Evolutionary conservation across 2,329 filamentous ascomycete species (phyloP), one percentile per base, ranked within the genome.

Genomic region (Paraphoma chrysanthemicola): DNA sequence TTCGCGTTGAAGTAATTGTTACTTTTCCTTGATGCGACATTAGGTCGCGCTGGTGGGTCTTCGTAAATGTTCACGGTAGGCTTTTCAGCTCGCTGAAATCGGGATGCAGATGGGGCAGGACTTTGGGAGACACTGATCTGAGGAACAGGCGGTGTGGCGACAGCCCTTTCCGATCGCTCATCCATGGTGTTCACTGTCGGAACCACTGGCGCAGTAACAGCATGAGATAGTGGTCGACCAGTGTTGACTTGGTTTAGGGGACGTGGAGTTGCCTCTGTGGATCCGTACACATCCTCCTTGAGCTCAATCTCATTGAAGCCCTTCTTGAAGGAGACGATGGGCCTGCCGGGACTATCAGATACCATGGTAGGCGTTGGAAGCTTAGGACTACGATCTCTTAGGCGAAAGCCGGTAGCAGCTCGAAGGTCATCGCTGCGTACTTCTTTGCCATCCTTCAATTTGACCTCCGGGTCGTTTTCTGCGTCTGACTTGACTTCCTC

Each of bases 251-350:
- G 57, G 51, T 55, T 64, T 4, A 60, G n/a, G 44, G 66, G 56
- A 41, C 60, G 62, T 49, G 67, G 58, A 14, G 56, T 59, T 14
- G 64, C 47, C n/a, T 67, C 60, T 2, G 68, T 58, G 7, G 68
- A 49, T n/a, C 66, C 49, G 2, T 75, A 76, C 18, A 73, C 70
- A 30, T 79, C 77, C 54, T 81, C 77, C 78, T 89, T 90, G 81
- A 86, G 79, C 86, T 92, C 89, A 83, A 90, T 82, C 75, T 90
- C 88, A 74, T 85, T 86, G 88, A 92, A 97, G 74, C 90, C 86
- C 71, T 86, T 86, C 79, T 96, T 86, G 84, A 98, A 98, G 85
- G 94, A 98, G 83, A 98, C 94, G 82, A 98, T 98, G 62, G 94
- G 94, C 74, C 94, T 88, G 68, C 92, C 92, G 68, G 91, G 90